These are phyloP conservation scores for Sclerotinia minor DNA, from an alignment of 2,329 filamentous ascomycete genomes.

Conservation along the genomic window DNA sequence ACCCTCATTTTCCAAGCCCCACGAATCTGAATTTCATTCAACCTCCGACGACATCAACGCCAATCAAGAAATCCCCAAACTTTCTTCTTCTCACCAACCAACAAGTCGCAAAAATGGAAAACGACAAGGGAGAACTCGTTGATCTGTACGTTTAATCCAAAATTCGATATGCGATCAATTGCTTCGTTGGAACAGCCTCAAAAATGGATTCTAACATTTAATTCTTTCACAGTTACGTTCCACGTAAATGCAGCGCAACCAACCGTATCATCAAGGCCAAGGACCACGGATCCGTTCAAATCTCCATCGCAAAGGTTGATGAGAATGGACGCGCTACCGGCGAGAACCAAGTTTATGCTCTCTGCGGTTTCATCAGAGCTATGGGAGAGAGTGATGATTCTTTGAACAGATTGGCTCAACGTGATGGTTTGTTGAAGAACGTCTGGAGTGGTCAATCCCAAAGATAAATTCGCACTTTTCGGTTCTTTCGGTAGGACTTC, in stretches of 20 bases:
- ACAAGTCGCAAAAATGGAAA: constrained; percentile 80
- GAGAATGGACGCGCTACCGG: constrained; percentile 93
- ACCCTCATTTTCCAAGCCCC: constrained; percentile 26
- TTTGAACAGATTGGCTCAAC: constrained; percentile 92
- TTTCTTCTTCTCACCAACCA: constrained; percentile 33
- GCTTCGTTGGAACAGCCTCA: neutral
- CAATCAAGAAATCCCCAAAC: constrained; percentile 22
- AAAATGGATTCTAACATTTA: constrained; percentile 23
- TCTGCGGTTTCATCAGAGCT: constrained; percentile 95
- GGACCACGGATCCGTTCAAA: constrained; percentile 98
- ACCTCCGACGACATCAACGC: constrained; percentile 36
- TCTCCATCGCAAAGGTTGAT: constrained; percentile 96
- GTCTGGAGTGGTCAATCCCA: constrained; percentile 73
- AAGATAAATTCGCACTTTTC: constrained; percentile 40
- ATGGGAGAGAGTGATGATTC: constrained; percentile 98
- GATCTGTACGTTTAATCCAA: constrained; percentile 73
- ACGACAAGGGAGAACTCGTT: constrained; percentile 99
- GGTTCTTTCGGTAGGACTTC: constrained; percentile 37
- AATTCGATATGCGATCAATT: constrained; percentile 7
- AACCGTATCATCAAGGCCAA: constrained; percentile 99
- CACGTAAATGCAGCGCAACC: constrained; percentile 97
- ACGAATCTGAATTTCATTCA: constrained; percentile 35
- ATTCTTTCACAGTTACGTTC: constrained; percentile 72
- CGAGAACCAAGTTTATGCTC: constrained; percentile 96
- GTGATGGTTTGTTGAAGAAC: constrained; percentile 93